Evolutionary conservation across 2,329 filamentous ascomycete species (phyloP).

Genomic region (Claviceps africana): DNA sequence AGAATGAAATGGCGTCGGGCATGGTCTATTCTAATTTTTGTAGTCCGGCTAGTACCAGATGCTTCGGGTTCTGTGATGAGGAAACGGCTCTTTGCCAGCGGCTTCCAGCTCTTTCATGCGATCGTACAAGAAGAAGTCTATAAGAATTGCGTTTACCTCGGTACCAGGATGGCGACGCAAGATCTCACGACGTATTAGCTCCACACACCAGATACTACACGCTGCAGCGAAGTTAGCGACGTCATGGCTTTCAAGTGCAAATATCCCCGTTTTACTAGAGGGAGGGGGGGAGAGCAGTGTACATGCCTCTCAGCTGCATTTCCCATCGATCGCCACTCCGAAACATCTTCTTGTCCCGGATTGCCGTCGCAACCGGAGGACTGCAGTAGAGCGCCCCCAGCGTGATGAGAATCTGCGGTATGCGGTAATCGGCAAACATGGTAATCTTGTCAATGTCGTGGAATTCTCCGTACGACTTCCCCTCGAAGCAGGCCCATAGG

Average conservation of each 20-base stretch:
- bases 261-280: no score
- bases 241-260: neutral
- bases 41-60: constrained; percentile 64
- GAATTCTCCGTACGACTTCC: constrained; percentile 65
- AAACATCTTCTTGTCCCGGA: constrained; percentile 51
- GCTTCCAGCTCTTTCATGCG: constrained; percentile 75
- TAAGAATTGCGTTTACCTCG: constrained; percentile 72
- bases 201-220: constrained; percentile 92
- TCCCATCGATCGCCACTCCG: constrained; percentile 66
- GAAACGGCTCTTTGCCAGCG: constrained; percentile 39
- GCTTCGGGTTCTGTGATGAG: constrained; percentile 80
- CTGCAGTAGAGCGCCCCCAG: constrained; percentile 76
- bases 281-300: no score
- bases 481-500: constrained; percentile 89
- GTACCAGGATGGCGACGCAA: constrained; percentile 55
- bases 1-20: neutral
- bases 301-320: constrained; percentile 65
- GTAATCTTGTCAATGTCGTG: constrained; percentile 88
- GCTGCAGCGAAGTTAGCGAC: constrained; percentile 28
- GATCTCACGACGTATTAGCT: constrained; percentile 76
- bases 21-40: neutral
- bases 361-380: constrained; percentile 58
- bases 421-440: constrained; percentile 96
- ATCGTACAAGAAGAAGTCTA: constrained; percentile 97
- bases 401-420: constrained; percentile 81